Conservation (phyloP, 306 rosid species). For the Ceratonia siliqua region DNA sequence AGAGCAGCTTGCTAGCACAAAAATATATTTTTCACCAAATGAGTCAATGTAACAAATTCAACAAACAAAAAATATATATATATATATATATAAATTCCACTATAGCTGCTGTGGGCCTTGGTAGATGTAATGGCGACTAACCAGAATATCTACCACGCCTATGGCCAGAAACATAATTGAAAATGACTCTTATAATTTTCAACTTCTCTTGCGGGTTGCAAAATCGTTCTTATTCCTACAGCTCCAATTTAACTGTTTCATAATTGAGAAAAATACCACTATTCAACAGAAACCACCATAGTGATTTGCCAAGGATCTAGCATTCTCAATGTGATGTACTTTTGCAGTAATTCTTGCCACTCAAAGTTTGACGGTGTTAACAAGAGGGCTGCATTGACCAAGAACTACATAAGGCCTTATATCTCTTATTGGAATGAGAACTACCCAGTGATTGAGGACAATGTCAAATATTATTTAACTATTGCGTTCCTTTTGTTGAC, state of each 20-base stretch:
- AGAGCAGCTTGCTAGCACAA: not conserved
- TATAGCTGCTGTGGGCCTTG: not conserved
- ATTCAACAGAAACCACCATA: not conserved
- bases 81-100: too few species aligned
- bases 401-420: not conserved
- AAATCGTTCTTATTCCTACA: not conserved
- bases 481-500: not conserved
- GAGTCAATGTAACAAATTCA: not conserved
- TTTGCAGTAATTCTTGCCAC: not conserved
- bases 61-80: too few species aligned
- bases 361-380: not conserved
- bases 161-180: not conserved
- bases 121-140: not conserved
- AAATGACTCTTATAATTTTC: not conserved
- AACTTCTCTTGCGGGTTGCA: constrained; percentile 1
- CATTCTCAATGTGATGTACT: not conserved
- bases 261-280: not conserved
- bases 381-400: not conserved
- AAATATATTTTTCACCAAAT: not conserved
- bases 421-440: not conserved
- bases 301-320: not conserved
- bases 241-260: not conserved
- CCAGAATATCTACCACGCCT: not conserved
- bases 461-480: not conserved
- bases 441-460: not conserved